These are phyloP conservation scores for Sporothrix sp. DNA, from an alignment of 2,329 filamentous ascomycete species.

Conservation along the genomic window DNA sequence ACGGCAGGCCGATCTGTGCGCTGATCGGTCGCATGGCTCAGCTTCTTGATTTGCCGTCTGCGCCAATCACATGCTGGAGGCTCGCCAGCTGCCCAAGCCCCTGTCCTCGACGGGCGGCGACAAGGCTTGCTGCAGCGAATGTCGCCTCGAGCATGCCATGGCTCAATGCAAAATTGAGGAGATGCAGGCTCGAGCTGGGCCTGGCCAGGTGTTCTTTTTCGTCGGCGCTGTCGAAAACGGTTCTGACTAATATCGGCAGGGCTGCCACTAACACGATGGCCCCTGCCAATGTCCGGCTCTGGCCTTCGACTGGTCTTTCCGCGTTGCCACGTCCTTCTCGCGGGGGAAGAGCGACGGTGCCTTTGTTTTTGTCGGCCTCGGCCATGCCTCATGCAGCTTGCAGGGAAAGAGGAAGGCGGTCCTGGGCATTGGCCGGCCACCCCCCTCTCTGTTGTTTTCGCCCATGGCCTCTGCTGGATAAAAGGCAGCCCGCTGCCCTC, in stretches of 20 bases:
- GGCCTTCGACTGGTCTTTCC: background rate
- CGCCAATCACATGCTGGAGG: slow-evolving; percentile 12
- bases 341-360: background rate
- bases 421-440: background rate
- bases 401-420: background rate
- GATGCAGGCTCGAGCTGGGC: background rate
- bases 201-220: background rate
- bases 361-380: background rate
- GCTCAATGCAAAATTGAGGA: too few relatives aligned
- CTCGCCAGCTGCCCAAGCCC: too few relatives aligned
- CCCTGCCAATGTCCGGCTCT: background rate
- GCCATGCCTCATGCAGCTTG: background rate
- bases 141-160: too few relatives aligned
- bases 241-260: too few relatives aligned
- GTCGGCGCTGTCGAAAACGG: background rate
- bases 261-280: background rate
- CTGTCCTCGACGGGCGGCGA: too few relatives aligned
- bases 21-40: slow-evolving; percentile 1
- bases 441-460: background rate
- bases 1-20: background rate
- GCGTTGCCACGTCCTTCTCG: background rate
- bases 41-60: slow-evolving; percentile 4
- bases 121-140: too few relatives aligned
- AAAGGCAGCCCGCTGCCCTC: background rate
- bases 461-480: background rate